Conservation (phyloP, 495 filamentous ascomycete genomes). For the Penicillium nucicola region DNA sequence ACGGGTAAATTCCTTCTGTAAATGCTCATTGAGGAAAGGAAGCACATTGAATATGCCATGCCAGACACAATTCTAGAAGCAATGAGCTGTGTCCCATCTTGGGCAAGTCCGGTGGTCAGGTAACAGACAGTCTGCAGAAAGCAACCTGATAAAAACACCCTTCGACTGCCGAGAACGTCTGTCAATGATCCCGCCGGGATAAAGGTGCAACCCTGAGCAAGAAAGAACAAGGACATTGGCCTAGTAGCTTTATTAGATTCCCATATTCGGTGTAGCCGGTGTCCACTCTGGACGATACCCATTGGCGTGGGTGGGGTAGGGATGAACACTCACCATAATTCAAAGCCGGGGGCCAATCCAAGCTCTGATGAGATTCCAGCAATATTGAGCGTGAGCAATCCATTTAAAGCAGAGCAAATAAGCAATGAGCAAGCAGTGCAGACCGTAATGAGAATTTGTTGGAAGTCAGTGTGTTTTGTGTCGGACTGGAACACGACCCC, state of each 20-base stretch:
- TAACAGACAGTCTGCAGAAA: slow-evolving; percentile 40
- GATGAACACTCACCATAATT: slow-evolving; percentile 38
- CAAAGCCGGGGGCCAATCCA: slow-evolving; percentile 21
- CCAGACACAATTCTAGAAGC: slow-evolving; percentile 50
- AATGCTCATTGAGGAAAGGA: slow-evolving; percentile 49
- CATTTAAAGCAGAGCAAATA: neutral
- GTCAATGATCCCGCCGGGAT: slow-evolving; percentile 48
- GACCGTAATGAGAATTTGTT: neutral
- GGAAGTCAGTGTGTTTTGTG: neutral
- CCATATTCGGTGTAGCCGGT: neutral
- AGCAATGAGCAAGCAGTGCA: slow-evolving; percentile 1
- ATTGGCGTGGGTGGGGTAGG: neutral
- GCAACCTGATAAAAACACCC: slow-evolving; percentile 41
- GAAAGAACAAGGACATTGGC: slow-evolving; percentile 44
- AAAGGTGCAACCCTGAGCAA: slow-evolving; percentile 43
- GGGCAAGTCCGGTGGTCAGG: slow-evolving; percentile 42
- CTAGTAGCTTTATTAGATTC: slow-evolving; percentile 6
- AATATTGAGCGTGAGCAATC: slow-evolving; percentile 38
- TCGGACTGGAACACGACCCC: neutral
- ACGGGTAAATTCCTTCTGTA: slow-evolving; percentile 38
- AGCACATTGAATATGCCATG: slow-evolving; percentile 46
- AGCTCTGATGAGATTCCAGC: slow-evolving; percentile 43
- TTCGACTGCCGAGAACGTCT: slow-evolving; percentile 48
- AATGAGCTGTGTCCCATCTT: slow-evolving; percentile 46
- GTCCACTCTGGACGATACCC: neutral